Percentiles rank a stretch among this genome's conserved stretches.
These are phyloP conservation scores for Populus hybrid DNA, from an alignment of 441 rosid genomes.

Conservation along the genomic window DNA sequence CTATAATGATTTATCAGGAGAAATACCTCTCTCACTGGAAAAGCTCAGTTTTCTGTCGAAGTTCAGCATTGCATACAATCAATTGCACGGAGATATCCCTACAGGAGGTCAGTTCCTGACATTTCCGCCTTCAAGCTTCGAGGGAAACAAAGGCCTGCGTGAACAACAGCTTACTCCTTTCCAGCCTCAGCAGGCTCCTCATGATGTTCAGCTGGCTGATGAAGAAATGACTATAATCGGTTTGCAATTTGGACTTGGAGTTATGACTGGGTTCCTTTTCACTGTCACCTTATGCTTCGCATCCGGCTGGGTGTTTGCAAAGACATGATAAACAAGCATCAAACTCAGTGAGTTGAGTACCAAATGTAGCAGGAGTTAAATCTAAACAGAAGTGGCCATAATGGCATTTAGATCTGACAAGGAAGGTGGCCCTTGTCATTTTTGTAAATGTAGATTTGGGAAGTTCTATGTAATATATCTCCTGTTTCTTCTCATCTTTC, in stretches of 20 bases:
- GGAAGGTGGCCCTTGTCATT: not conserved
- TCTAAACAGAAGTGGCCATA: not conserved
- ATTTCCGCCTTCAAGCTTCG: conserved; percentile 20
- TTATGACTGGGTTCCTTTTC: not conserved
- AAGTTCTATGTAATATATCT: not conserved
- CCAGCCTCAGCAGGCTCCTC: not conserved
- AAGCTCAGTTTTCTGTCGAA: conserved; percentile 16
- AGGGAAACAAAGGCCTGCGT: conserved; percentile 1
- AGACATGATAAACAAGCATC: not conserved
- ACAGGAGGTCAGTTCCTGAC: conserved; percentile 16
- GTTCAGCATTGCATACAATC: conserved; percentile 15
- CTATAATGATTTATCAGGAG: not conserved
- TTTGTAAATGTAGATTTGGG: not conserved
- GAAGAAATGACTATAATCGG: not conserved
- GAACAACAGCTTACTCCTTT: not conserved
- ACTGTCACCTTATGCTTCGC: conserved; percentile 6
- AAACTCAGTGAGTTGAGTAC: too few species aligned
- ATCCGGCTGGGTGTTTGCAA: conserved; percentile 11
- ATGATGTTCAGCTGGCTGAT: not conserved
- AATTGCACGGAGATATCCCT: conserved; percentile 5
- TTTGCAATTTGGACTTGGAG: conserved; percentile 11
- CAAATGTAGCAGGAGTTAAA: not conserved
- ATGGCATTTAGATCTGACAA: not conserved
- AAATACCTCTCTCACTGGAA: conserved; percentile 3
- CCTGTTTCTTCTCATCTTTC: not conserved